Base-by-base conservation (phyloP, 1,284 basidiomycete species). In the Ganoderma lingzhi region DNA sequence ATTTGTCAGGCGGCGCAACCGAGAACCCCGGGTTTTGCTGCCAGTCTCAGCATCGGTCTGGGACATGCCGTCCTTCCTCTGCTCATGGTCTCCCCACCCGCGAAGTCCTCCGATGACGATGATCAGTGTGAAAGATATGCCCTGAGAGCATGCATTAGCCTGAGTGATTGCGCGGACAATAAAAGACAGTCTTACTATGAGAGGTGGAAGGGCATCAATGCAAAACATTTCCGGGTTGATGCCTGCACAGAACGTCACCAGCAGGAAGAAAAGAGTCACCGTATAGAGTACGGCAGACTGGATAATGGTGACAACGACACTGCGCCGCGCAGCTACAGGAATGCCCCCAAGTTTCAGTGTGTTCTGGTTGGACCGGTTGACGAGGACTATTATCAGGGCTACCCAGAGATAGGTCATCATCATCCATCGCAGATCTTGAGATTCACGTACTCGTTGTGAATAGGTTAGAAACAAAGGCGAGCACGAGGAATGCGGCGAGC, bases 201-300 rank as follows among this genome's bases (percentile, higher is more conserved):
- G 39, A 2, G 65, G 56, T 12, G 53, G 32, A 10, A 62, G 61
- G 3, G 55, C 19, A 32, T 66, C 65, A 6, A 66, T 56, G 39
- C 60, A 53, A 39, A 66, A 66, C 51, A 66, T 63, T 59, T 62
- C 65, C 30, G 60, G 65, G 30, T 66, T 66, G 23, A 61, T 30
- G 32, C 48, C 51, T 14, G 68, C 37, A 39, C 67, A 62, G 61
- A 65, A 70, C 10, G 69, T 73, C 32, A 68, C 63, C 6, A 68
- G 64, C 39, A 70, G 65, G 23, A 65, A 70, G 23, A 72, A 37
- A 19, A 70, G 70, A 14, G 65, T 65, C 37, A 67, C 23, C 8
- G 71, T 65, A 30, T 72, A 72, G 30, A 70, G 60, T 9, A 68
- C 69, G 6, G 69, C 69, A 32, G 71, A 72, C 28, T 72, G 71